A percentile compares a stretch with the other conserved stretches of the same genome.
phyloP scores from a whole-genome alignment of 2,329 filamentous ascomycete species.

The Nothopassalora personata region DNA sequence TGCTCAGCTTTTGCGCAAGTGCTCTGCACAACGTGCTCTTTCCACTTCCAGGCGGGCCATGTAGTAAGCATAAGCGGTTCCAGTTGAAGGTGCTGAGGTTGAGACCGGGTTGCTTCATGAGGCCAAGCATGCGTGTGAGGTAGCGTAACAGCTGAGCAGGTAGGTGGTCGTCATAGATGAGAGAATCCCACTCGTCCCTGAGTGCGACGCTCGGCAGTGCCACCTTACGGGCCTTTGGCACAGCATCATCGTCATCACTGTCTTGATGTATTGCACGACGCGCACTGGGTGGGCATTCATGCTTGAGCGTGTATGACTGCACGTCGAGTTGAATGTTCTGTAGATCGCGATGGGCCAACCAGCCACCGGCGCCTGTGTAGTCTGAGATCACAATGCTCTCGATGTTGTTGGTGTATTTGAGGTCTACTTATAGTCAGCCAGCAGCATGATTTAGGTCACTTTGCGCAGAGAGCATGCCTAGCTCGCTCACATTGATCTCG shows the following conservation, averaged over 20 bases:
- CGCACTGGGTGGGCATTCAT: conserved; percentile 23
- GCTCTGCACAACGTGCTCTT: conserved; percentile 44
- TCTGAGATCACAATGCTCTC: conserved; percentile 36
- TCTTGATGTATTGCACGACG: conserved; percentile 21
- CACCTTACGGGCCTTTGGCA: conserved; percentile 32
- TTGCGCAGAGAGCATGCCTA: neutral
- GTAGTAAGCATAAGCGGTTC: conserved; percentile 42
- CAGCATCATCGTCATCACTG: conserved; percentile 23
- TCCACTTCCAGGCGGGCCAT: conserved; percentile 42
- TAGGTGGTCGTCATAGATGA: conserved; percentile 42
- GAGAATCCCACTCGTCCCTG: conserved; percentile 42
- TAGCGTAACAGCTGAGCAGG: conserved; percentile 38
- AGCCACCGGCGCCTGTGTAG: conserved; percentile 31
- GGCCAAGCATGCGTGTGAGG: conserved; percentile 35
- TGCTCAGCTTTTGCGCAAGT: conserved; percentile 48
- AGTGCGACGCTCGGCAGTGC: conserved; percentile 37
- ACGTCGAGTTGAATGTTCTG: conserved; percentile 38
- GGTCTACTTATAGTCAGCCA: too few relatives aligned
- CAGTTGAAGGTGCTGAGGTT: conserved; percentile 39
- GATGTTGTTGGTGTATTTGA: conserved; percentile 27
- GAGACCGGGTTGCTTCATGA: conserved; percentile 33
- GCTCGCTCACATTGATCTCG: neutral
- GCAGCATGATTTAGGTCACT: too few relatives aligned
- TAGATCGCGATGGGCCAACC: conserved; percentile 25
- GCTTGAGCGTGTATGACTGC: conserved; percentile 38